Evolutionary conservation across 1,139 yeast species (phyloP).

Genomic region (Casaregolazyma lundiana): DNA sequence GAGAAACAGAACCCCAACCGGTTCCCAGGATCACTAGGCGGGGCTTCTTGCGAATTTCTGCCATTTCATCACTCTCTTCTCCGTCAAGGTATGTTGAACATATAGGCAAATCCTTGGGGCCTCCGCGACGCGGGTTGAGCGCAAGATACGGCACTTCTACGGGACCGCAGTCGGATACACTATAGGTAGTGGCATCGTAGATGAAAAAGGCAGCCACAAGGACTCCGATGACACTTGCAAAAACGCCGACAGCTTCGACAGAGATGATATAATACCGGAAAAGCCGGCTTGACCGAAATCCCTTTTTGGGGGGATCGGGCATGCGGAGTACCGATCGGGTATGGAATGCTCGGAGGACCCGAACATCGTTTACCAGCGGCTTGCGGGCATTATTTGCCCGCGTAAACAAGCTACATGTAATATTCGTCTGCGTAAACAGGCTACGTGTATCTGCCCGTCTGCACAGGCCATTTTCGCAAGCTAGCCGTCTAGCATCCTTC

Average conservation of each 20-base stretch:
- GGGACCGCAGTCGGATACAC: conserved; percentile 34
- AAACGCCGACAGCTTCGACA: conserved; percentile 21
- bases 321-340: no score
- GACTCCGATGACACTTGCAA: conserved; percentile 19
- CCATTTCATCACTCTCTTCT: conserved; percentile 44
- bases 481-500: no score
- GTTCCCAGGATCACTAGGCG: conserved; percentile 53
- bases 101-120: conserved; percentile 63
- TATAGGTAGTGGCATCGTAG: conserved; percentile 58
- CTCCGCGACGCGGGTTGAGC: conserved; percentile 52
- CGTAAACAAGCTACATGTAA: no score
- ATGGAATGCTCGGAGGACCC: no score
- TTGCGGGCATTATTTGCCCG: no score
- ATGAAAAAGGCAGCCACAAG: conserved; percentile 44
- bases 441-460: no score
- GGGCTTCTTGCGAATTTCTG: conserved; percentile 42
- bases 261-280: conserved; percentile 19
- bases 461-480: no score
- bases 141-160: conserved; percentile 47
- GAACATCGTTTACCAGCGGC: no score
- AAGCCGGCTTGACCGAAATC: conserved; percentile 12
- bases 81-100: conserved; percentile 50
- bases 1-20: conserved; percentile 51
- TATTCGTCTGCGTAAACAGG: no score
- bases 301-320: not conserved